A percentile compares a stretch with the other conserved stretches of the same genome.
Evolutionary conservation across 305 asterid genomes (phyloP).

Genomic region (Ilex paraguariensis): DNA sequence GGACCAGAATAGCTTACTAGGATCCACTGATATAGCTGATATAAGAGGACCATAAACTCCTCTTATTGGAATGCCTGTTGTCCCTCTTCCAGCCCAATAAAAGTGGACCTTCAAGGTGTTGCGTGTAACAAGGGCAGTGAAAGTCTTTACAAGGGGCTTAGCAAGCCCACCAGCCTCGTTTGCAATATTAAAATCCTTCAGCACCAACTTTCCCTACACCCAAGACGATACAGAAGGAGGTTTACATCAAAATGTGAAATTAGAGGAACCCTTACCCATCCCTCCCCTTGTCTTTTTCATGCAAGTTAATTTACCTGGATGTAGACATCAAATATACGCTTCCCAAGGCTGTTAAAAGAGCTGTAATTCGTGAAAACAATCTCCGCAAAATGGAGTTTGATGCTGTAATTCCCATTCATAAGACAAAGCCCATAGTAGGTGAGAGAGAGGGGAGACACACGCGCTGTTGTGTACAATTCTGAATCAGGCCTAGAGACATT

Average conservation of each 20-base stretch:
- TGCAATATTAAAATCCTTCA: conserved; percentile 81
- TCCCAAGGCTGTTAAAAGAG: conserved; percentile 73
- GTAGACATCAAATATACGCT: conserved; percentile 83
- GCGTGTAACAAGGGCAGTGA: conserved; percentile 45
- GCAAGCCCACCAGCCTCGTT: conserved; percentile 82
- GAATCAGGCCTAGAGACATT: conserved; percentile 28
- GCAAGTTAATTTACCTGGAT: conserved; percentile 51
- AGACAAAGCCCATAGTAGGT: conserved; percentile 89
- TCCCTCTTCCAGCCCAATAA: conserved; percentile 93
- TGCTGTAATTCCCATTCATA: conserved; percentile 74
- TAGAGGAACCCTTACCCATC: too few species aligned
- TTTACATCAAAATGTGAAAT: not conserved
- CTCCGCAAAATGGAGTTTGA: conserved; percentile 83
- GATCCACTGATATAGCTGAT: conserved; percentile 85
- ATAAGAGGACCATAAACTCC: conserved; percentile 90
- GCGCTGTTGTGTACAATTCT: conserved; percentile 66
- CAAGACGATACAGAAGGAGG: not conserved
- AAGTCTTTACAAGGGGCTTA: conserved; percentile 48
- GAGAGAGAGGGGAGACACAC: conserved; percentile 76
- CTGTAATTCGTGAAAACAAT: conserved; percentile 68
- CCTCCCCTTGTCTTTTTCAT: too few species aligned
- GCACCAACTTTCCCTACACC: conserved; percentile 59
- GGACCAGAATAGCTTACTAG: conserved; percentile 44
- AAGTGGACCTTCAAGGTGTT: conserved; percentile 76
- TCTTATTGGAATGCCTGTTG: conserved; percentile 84